Evolutionary conservation across 306 rosid genomes (phyloP).

Genomic region (Sicyos baderoa): DNA sequence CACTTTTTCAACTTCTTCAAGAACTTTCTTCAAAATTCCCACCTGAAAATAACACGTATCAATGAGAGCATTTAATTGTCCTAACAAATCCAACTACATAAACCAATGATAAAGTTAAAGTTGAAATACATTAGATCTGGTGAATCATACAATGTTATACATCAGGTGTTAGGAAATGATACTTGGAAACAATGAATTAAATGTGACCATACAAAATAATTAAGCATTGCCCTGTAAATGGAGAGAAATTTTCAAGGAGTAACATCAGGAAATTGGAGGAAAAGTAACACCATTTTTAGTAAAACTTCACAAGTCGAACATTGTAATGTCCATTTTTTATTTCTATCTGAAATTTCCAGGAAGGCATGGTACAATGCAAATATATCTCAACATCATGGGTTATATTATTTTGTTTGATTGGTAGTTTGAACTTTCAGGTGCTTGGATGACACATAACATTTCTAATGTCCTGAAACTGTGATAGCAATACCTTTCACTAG

Average conservation of each 20-base stretch:
- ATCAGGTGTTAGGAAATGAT: conserved; percentile 1
- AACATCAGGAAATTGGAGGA: neutral
- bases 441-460: neutral
- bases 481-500: neutral
- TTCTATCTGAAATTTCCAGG: neutral
- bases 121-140: neutral
- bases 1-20: conserved; percentile 98
- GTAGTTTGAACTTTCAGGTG: neutral
- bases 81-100: neutral
- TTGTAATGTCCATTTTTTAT: neutral
- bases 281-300: neutral
- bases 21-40: conserved; percentile 92
- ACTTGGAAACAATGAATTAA: conserved; percentile 15
- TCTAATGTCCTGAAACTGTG: neutral
- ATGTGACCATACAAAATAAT: neutral
- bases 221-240: neutral
- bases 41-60: conserved; percentile 48
- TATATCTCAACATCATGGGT: conserved; percentile 3
- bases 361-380: neutral
- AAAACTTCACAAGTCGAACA: neutral
- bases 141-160: neutral
- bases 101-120: neutral
- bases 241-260: neutral
- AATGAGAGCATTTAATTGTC: conserved; percentile 16
- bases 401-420: conserved; percentile 3